Evolutionary conservation across 2,329 filamentous ascomycete genomes (phyloP).

Genomic region (Trichoderma asperellum): DNA sequence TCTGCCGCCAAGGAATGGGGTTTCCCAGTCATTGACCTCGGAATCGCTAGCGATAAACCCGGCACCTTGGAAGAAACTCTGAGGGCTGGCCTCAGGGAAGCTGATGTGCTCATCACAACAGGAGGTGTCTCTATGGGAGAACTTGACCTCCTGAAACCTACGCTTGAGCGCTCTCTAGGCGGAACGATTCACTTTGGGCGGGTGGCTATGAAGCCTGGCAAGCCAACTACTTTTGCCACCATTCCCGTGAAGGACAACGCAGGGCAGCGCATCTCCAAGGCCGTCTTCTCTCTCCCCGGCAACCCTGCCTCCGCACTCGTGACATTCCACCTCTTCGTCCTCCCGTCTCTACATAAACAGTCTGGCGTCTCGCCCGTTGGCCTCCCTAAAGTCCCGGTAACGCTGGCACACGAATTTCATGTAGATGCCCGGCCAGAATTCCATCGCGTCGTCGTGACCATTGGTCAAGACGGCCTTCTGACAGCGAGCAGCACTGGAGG

Average conservation of each 20-base stretch:
- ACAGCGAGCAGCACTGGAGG: conserved; percentile 82
- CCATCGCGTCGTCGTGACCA: conserved; percentile 77
- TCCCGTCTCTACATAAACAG: conserved; percentile 80
- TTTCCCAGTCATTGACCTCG: conserved; percentile 80
- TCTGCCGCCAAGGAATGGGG: conserved; percentile 75
- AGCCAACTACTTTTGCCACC: conserved; percentile 95
- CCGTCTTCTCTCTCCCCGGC: conserved; percentile 88
- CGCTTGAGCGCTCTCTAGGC: conserved; percentile 84
- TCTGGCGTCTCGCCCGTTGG: conserved; percentile 70
- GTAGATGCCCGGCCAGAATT: conserved; percentile 86
- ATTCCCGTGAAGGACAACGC: conserved; percentile 67
- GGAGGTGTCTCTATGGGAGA: conserved; percentile 98
- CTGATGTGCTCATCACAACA: conserved; percentile 86
- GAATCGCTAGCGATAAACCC: conserved; percentile 77
- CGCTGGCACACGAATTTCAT: conserved; percentile 70
- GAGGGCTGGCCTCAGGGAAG: conserved; percentile 71
- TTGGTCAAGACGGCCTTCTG: conserved; percentile 67
- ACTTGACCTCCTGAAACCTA: conserved; percentile 93
- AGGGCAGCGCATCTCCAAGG: conserved; percentile 64
- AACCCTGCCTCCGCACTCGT: conserved; percentile 94
- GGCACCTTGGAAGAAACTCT: conserved; percentile 76
- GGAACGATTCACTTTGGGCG: conserved; percentile 96
- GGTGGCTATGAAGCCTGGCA: conserved; percentile 97
- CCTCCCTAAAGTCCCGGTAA: conserved; percentile 72
- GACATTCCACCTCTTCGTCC: conserved; percentile 90